phyloP scores from a whole-genome alignment of 2,329 filamentous ascomycete genomes.

The Verticillium nubilum region DNA sequence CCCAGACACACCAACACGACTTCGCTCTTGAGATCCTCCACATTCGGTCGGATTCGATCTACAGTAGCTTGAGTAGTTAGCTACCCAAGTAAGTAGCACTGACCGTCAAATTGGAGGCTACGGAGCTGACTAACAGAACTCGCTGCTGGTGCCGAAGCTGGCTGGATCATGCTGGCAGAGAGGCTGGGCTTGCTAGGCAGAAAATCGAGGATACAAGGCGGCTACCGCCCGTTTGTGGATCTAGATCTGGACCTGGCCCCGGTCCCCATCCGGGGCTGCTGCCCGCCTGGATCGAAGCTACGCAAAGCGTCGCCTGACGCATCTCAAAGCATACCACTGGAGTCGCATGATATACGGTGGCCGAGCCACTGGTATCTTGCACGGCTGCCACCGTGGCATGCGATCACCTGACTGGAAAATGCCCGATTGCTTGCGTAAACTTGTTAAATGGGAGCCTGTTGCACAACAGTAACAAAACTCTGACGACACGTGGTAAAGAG shows the following conservation, averaged over 20 bases:
- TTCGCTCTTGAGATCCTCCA: too few species aligned
- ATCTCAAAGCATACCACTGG: background rate
- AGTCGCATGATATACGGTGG: background rate
- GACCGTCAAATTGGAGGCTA: background rate
- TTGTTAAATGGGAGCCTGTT: background rate
- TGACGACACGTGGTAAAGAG: too few species aligned
- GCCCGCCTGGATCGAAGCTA: background rate
- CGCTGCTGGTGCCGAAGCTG: background rate
- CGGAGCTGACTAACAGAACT: background rate
- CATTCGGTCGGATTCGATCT: background rate
- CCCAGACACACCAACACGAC: too few species aligned
- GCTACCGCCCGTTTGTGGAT: background rate
- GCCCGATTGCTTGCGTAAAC: background rate
- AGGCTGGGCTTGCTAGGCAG: background rate
- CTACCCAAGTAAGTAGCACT: too few species aligned
- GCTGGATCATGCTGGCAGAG: background rate
- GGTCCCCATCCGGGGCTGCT: background rate
- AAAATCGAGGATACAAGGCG: background rate
- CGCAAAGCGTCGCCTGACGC: background rate
- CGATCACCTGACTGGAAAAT: background rate
- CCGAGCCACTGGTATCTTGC: background rate
- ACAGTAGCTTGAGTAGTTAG: too few species aligned
- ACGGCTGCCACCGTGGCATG: background rate
- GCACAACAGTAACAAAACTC: background rate
- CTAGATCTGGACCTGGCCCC: background rate